phyloP scores from a whole-genome alignment of 208 protist species.

The Blastocrithidia nonstop region DNA sequence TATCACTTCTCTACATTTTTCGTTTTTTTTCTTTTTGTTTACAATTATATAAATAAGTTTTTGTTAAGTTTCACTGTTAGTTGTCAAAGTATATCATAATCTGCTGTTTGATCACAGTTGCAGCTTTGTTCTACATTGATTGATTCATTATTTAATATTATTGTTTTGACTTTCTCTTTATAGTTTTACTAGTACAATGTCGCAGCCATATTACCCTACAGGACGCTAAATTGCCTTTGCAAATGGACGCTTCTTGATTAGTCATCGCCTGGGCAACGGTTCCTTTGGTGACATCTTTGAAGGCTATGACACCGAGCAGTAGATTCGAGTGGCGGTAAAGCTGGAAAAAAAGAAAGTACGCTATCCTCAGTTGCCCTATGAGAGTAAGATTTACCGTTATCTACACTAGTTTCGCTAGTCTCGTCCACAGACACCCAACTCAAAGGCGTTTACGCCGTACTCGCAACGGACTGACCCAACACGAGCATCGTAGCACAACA shows the following conservation, averaged over 20 bases:
- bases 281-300: conserved; percentile 98
- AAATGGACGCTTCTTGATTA: conserved; percentile 36
- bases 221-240: conserved; percentile 34
- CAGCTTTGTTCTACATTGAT: no score
- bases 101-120: no score
- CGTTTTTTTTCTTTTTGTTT: no score
- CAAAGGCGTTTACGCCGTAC: conserved; percentile 6
- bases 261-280: conserved; percentile 87
- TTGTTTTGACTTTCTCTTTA: no score
- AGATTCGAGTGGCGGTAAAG: conserved; percentile 55
- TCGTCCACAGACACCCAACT: conserved; percentile 14
- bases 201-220: conserved; percentile 7
- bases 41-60: no score
- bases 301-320: conserved; percentile 45
- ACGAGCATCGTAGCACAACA: no score
- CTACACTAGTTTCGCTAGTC: conserved; percentile 57
- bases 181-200: no score
- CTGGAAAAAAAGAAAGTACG: conserved; percentile 75
- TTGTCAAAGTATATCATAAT: no score
- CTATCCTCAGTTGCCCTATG: conserved; percentile 96
- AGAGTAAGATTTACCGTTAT: conserved; percentile 82
- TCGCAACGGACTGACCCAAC: no score
- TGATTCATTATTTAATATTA: no score
- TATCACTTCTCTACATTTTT: no score
- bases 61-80: no score